phyloP scores from a whole-genome alignment of 169 alveolate genomes.

The Perkinsus olseni region DNA sequence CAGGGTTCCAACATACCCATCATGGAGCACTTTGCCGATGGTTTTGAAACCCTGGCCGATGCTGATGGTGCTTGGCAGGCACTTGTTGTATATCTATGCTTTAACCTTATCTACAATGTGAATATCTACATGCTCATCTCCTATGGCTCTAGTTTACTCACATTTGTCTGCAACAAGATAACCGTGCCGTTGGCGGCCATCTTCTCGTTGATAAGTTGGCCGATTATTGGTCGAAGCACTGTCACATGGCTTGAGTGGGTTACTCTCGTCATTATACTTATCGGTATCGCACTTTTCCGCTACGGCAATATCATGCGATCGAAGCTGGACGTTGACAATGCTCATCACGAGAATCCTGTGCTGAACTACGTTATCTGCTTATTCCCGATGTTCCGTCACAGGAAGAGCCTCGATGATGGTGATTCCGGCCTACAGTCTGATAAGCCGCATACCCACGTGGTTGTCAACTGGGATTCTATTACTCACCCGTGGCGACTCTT shows the following conservation, averaged over 20 bases:
- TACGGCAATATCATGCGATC: background rate
- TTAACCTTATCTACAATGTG: background rate
- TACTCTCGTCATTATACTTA: background rate
- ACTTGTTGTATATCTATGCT: background rate
- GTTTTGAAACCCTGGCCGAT: background rate
- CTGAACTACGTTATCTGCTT: background rate
- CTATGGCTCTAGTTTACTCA: background rate
- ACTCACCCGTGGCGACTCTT: background rate
- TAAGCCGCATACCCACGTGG: background rate
- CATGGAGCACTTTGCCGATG: constrained; percentile 2
- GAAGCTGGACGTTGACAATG: background rate
- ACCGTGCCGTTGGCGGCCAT: background rate
- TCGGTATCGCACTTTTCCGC: background rate
- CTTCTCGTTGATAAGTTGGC: background rate
- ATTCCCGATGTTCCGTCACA: background rate
- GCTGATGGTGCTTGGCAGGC: background rate
- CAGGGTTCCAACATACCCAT: background rate
- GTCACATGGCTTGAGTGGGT: background rate
- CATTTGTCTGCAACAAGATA: background rate
- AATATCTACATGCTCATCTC: background rate
- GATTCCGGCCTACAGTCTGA: background rate
- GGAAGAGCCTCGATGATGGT: background rate
- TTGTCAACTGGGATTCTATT: background rate
- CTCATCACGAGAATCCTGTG: background rate
- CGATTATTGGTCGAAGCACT: background rate